phyloP scores from a whole-genome alignment of 169 alveolate species.

The Cryptosporidium felis region DNA sequence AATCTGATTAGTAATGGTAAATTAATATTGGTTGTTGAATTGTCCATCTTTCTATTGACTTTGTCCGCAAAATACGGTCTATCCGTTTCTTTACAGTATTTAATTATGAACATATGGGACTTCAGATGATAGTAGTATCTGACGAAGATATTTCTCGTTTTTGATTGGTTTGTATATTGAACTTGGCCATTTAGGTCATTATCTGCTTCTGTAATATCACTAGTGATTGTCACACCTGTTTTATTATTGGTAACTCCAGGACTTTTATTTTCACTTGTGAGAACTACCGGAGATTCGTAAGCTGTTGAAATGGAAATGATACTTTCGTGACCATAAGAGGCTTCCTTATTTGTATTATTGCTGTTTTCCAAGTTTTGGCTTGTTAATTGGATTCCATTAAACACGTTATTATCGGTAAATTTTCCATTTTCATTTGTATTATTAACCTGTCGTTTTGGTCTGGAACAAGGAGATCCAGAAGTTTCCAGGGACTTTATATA shows the following conservation, averaged over 20 bases:
- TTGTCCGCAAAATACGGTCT: constrained; percentile 42
- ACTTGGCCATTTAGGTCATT: not conserved
- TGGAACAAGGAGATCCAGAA: too few relatives aligned
- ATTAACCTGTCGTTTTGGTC: too few relatives aligned
- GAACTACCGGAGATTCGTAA: constrained; percentile 26
- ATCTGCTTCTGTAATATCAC: not conserved
- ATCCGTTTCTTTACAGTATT: constrained; percentile 16
- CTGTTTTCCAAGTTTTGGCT: constrained; percentile 11
- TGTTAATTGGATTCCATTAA: constrained; percentile 17
- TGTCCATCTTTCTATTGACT: constrained; percentile 19
- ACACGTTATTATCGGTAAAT: not conserved
- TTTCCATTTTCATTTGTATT: constrained; percentile 25
- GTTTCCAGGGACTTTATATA: constrained; percentile 9
- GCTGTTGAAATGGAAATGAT: constrained; percentile 40
- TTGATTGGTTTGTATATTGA: not conserved
- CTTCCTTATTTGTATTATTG: not conserved
- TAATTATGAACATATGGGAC: constrained; percentile 9
- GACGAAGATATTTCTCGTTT: not conserved
- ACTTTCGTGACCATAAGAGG: constrained; percentile 56
- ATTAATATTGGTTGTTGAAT: constrained; percentile 44
- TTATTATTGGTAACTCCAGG: not conserved
- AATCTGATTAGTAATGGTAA: constrained; percentile 23
- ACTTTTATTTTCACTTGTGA: not conserved
- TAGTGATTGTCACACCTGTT: not conserved
- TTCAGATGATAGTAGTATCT: constrained; percentile 23